Evolutionary conservation across 306 rosid species (phyloP).

Genomic region (Bauhinia variegata): DNA sequence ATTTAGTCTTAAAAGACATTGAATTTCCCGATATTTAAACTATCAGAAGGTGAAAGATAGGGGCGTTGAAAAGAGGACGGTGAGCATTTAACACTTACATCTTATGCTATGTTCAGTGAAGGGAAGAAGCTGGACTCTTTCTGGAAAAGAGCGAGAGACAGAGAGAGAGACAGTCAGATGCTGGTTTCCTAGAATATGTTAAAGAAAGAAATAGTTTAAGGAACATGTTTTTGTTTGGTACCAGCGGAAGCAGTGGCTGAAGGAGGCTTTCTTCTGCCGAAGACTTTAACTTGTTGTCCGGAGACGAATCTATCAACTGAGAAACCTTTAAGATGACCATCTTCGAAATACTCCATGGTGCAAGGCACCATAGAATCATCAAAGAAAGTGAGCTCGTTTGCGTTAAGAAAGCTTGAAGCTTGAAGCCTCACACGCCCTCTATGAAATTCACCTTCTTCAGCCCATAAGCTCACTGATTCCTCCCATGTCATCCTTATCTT

Average conservation of each 20-base stretch:
- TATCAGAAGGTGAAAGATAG: too few relatives aligned
- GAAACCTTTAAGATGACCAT: slow-evolving; percentile 78
- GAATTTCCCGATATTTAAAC: not conserved
- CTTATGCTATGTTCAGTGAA: slow-evolving; percentile 53
- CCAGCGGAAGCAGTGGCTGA: slow-evolving; percentile 54
- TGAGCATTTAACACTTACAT: slow-evolving; percentile 52
- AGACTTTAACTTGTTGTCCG: slow-evolving; percentile 92
- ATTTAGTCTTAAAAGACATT: not conserved
- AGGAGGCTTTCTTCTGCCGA: slow-evolving; percentile 86
- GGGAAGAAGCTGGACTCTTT: slow-evolving; percentile 52
- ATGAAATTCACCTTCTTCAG: slow-evolving; percentile 76
- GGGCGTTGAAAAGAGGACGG: too few relatives aligned
- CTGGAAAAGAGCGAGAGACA: slow-evolving; percentile 38
- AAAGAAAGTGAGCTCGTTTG: slow-evolving; percentile 79
- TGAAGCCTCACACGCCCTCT: slow-evolving; percentile 76
- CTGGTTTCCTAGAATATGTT: slow-evolving; percentile 28
- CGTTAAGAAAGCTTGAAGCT: slow-evolving; percentile 69
- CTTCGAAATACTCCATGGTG: slow-evolving; percentile 80
- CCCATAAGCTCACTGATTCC: slow-evolving; percentile 89
- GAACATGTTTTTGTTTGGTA: slow-evolving; percentile 29
- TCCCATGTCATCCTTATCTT: slow-evolving; percentile 91
- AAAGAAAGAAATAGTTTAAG: slow-evolving; percentile 14
- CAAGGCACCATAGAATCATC: slow-evolving; percentile 86
- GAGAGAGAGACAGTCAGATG: not conserved
- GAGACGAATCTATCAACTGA: slow-evolving; percentile 84